Percentiles rank a stretch among this genome's conserved stretches.
Conservation (phyloP, 1,284 basidiomycete species). For the Boletus smithii region DNA sequence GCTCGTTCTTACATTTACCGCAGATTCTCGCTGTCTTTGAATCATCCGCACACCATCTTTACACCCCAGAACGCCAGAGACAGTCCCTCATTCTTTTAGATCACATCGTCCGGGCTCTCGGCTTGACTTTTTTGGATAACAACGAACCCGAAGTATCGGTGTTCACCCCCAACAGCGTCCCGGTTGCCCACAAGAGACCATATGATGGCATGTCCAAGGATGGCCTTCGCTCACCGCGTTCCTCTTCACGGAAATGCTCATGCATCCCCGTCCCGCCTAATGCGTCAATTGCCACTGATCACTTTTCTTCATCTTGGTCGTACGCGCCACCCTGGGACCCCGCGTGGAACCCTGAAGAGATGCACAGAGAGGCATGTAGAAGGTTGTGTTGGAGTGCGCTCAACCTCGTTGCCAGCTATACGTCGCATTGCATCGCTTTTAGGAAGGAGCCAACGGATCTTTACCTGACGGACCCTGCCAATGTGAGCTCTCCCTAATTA, state of each 20-base stretch:
- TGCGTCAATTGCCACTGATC: conserved; percentile 38
- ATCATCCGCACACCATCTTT: conserved; percentile 63
- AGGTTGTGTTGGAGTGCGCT: conserved; percentile 72
- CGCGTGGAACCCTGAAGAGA: conserved; percentile 50
- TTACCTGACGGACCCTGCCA: conserved; percentile 57
- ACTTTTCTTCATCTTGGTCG: conserved; percentile 43
- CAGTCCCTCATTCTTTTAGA: conserved; percentile 58
- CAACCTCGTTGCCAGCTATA: conserved; percentile 60
- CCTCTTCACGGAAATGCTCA: conserved; percentile 41
- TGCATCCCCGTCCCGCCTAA: conserved; percentile 46
- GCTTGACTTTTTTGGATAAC: conserved; percentile 55
- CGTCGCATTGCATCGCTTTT: conserved; percentile 63
- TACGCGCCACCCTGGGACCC: conserved; percentile 60
- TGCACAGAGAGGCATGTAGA: conserved; percentile 64
- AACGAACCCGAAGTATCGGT: conserved; percentile 50
- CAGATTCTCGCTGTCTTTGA: conserved; percentile 75
- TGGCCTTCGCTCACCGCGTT: conserved; percentile 24
- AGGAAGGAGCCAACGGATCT: conserved; percentile 54
- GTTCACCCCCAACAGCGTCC: conserved; percentile 49
- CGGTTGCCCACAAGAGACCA: conserved; percentile 38
- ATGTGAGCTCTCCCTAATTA: conserved; percentile 44
- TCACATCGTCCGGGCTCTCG: conserved; percentile 52
- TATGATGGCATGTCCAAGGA: conserved; percentile 31
- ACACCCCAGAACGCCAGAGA: conserved; percentile 52
- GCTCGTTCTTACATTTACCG: conserved; percentile 4